Percentiles rank a stretch among this genome's conserved stretches.
Conservation (phyloP, 2,329 filamentous ascomycete species). For the Clonostachys chloroleuca region DNA sequence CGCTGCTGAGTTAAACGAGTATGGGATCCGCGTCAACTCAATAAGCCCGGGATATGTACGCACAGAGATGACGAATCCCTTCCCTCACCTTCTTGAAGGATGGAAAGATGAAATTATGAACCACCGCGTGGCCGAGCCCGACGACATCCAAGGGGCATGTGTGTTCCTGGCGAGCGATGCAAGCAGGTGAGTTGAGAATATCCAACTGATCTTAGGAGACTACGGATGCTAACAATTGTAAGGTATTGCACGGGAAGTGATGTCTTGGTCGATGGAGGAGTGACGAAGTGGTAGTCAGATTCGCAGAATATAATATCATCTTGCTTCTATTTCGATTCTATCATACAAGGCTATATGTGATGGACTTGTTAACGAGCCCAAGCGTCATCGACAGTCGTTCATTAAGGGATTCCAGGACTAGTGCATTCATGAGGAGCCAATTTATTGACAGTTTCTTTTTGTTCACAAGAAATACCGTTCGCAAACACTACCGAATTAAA, state of each 20-base stretch:
- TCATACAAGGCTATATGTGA: background rate
- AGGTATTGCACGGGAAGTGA: slow-evolving; percentile 34
- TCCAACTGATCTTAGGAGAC: background rate
- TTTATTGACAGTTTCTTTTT: too few relatives aligned
- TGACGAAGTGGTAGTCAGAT: slow-evolving; percentile 24
- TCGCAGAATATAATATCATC: too few relatives aligned
- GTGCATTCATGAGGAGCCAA: too few relatives aligned
- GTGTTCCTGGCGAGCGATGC: slow-evolving; percentile 43
- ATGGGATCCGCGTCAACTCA: slow-evolving; percentile 39
- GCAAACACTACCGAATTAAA: too few relatives aligned
- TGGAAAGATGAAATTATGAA: slow-evolving; percentile 47
- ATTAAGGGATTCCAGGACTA: too few relatives aligned
- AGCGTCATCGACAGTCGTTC: background rate
- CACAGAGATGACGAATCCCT: slow-evolving; percentile 37
- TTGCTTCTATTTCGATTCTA: background rate
- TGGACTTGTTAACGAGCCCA: background rate
- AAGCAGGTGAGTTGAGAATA: slow-evolving; percentile 26
- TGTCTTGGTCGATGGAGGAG: slow-evolving; percentile 38
- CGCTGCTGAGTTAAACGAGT: slow-evolving; percentile 17
- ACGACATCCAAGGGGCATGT: slow-evolving; percentile 43
- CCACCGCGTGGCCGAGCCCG: slow-evolving; percentile 36
- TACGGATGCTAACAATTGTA: background rate
- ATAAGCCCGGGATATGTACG: slow-evolving; percentile 37
- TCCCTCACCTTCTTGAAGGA: slow-evolving; percentile 37
- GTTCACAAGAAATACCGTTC: too few relatives aligned